Base-by-base conservation (phyloP, 106 monocot species). In the Phalaenopsis aphrodite region DNA sequence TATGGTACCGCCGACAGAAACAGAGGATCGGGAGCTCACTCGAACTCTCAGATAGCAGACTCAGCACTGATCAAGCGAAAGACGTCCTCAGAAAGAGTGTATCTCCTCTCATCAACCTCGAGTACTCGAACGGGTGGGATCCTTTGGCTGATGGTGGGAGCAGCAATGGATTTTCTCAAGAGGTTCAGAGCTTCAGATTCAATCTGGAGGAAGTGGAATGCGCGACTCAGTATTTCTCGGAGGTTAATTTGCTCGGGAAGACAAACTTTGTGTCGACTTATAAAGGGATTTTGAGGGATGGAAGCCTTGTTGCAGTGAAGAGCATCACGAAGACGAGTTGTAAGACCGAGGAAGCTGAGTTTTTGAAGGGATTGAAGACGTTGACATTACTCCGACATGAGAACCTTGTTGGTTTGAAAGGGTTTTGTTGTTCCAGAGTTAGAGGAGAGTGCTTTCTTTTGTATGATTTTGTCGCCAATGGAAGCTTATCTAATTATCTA, bases 361-460 rank as follows among this genome's bases (percentile, higher is more conserved):
- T 94, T 84, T 67, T 91, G 46, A 90, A 90, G 82, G 91, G 94
- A 12, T 75, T 94, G 83, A 92, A 88, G 82, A 4, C 87, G 11
- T 82, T 94, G 48, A 79, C 87, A 5, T 67, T 73, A 56, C 39
- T 92, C 68, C 39, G 73, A 68, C 91, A 94, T 58, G 90, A 94
- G 41, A 94, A 94, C 74, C 80, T 95, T 45, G 89, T 92, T 3
- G 73, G 83, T 1, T 41, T 95, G 75, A 87, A 85, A 79, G 92
- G 95, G 1, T 90, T 95, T 76, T 95, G 92, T 82, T 95, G 90
- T 79, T 95, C 95, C 1, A 85, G 83, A 79, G 90, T 85, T 18
- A 76, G 95, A 45, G 95, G 95, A 2, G 95, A 95, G 78, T 95
- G 95, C 78, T 95, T 90, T 55, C 92, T 95, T 52, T 80, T 95